Conservation (phyloP, 495 filamentous ascomycete species). For the Glonium stellatum region DNA sequence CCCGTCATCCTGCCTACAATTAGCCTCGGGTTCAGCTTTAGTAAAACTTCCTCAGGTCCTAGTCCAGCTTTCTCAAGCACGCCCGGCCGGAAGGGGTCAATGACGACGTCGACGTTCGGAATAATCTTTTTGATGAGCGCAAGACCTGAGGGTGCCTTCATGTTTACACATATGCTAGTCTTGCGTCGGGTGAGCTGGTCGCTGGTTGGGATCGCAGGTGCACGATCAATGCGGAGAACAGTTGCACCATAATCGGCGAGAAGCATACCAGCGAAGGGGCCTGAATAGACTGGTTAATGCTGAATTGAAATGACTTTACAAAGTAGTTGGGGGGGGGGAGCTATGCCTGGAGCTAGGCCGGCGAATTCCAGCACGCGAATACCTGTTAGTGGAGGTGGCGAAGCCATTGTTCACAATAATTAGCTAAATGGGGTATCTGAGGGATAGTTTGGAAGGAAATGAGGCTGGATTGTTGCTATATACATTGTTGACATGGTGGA, state of each 20-base stretch:
- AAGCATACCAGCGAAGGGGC: slow-evolving; percentile 82
- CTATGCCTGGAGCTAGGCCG: slow-evolving; percentile 74
- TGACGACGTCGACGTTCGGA: slow-evolving; percentile 62
- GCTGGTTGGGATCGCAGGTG: slow-evolving; percentile 41
- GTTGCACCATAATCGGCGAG: slow-evolving; percentile 83
- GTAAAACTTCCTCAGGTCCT: slow-evolving; percentile 56
- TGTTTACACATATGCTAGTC: slow-evolving; percentile 64
- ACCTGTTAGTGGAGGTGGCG: slow-evolving; percentile 59
- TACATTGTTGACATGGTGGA: neutral
- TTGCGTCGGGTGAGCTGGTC: slow-evolving; percentile 78
- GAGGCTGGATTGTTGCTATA: neutral
- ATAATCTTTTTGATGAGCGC: slow-evolving; percentile 60
- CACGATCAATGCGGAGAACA: slow-evolving; percentile 81
- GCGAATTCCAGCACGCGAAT: slow-evolving; percentile 84
- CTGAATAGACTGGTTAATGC: slow-evolving; percentile 38
- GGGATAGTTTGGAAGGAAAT: neutral
- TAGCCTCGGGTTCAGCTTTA: slow-evolving; percentile 61
- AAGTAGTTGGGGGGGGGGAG: slow-evolving; percentile 9
- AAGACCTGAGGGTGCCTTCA: slow-evolving; percentile 59
- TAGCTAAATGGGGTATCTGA: neutral
- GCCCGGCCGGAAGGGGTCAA: slow-evolving; percentile 89
- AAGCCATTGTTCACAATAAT: slow-evolving; percentile 35
- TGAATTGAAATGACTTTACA: neutral
- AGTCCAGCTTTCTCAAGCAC: slow-evolving; percentile 79
- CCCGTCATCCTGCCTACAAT: slow-evolving; percentile 83